Percentiles rank a stretch among this genome's conserved stretches.
Conservation (phyloP, 768 basidiomycete species). For the Calvatia gigantea region DNA sequence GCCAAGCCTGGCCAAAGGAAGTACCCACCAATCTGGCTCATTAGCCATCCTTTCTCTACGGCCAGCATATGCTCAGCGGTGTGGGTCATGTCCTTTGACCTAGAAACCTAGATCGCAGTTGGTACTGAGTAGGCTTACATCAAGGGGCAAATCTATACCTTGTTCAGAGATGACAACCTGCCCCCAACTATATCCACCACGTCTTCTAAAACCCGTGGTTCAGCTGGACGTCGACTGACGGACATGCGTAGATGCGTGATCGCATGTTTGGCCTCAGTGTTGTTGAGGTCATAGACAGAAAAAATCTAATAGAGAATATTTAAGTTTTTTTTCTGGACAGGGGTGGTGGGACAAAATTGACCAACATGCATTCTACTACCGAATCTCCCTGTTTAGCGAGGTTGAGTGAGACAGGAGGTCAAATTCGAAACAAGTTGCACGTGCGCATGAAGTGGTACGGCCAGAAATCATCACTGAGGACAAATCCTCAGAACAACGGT, state of each 20-base stretch:
- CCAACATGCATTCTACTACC: conserved; percentile 53
- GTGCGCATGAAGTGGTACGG: conserved; percentile 65
- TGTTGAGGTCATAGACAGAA: conserved; percentile 67
- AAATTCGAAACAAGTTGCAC: conserved; percentile 19
- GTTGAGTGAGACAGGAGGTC: neutral
- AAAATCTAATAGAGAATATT: conserved; percentile 43
- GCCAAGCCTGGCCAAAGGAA: neutral
- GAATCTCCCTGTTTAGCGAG: neutral
- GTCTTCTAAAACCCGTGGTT: conserved; percentile 34
- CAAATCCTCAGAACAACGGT: conserved; percentile 14
- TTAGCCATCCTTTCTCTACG: conserved; percentile 79
- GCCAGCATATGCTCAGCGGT: conserved; percentile 63
- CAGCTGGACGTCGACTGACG: conserved; percentile 27
- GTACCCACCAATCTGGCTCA: conserved; percentile 64
- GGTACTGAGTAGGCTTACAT: neutral
- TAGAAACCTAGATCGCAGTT: conserved; percentile 44
- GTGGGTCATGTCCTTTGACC: conserved; percentile 54
- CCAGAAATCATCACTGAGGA: conserved; percentile 78
- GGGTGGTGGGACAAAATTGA: neutral
- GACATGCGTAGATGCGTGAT: conserved; percentile 47
- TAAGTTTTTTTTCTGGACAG: neutral
- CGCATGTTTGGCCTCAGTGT: conserved; percentile 55
- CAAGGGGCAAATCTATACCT: conserved; percentile 27
- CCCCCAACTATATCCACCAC: conserved; percentile 71
- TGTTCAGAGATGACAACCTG: conserved; percentile 72